Evolutionary conservation across 2,329 filamentous ascomycete species (phyloP), one percentile per base, ranked within the genome.

Genomic region (Aspergillus novofumigatus): DNA sequence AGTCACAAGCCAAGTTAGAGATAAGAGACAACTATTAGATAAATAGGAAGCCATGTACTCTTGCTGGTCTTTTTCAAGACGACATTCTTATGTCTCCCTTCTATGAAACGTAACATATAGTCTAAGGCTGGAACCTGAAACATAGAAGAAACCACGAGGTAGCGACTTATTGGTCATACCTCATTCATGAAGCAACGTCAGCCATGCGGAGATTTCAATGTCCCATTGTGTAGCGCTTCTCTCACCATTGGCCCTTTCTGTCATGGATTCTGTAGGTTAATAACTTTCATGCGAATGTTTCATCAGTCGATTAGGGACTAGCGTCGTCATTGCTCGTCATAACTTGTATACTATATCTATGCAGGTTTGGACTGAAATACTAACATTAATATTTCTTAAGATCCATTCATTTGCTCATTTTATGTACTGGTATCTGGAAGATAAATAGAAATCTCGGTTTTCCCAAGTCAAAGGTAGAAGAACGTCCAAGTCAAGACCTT

Each of bases 401-500:
- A 47, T 23, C 10, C 44, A 47, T 14, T 52, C 28, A 49, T 51
- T 42, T 47, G 56, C 21, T 26, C 44, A 47, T 47, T 56, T 62
- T 60, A 62, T 62, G 60, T 62, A 62, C 60, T 62, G 60, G 60
- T 60, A 62, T 60, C 58, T 44, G 14, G 5, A 23, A 52, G 45
- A 32, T 47, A 54, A 20, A 44, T 29, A 44, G 20, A 48, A 26
- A 38, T 32, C 32, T 38, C 49, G 11, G 47, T 51, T 44, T 29
- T 14, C 28, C 20, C 21, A n/a, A 41, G 11, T 14, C 29, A 35
- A 59, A 56, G 45, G 51, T 56, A 58, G 23, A 14, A 47, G 44
- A 47, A 47, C 4, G 14, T 26, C 44, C 44, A 47, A 45, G 44
- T 23, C 21, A 55, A 57, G 29, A 59, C 61, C 50, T 71, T 85